phyloP scores from a whole-genome alignment of 352 stramenopile species.

The Pythium aphanidermatum region DNA sequence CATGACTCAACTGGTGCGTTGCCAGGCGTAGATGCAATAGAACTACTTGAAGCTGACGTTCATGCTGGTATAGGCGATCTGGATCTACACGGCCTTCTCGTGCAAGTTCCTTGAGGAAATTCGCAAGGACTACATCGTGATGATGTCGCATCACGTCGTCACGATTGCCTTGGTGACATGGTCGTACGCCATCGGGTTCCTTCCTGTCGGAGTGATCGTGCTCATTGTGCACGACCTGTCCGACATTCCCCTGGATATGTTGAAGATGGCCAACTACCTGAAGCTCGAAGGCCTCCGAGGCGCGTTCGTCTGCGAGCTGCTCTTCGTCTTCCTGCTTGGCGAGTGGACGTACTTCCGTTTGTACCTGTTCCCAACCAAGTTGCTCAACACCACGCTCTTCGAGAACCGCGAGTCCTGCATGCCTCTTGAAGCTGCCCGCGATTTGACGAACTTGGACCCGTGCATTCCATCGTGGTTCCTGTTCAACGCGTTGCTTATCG shows the following conservation, averaged over 20 bases:
- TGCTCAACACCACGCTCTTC: constrained; percentile 71
- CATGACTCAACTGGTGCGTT: constrained; percentile 68
- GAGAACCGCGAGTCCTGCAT: constrained; percentile 74
- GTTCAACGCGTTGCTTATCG: constrained; percentile 73
- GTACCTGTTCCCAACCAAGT: constrained; percentile 78
- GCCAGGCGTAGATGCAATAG: neutral
- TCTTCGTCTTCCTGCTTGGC: constrained; percentile 57
- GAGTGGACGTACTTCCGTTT: constrained; percentile 85
- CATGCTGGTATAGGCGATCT: constrained; percentile 51
- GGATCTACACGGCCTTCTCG: constrained; percentile 87
- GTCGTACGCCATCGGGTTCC: constrained; percentile 77
- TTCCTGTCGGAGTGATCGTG: constrained; percentile 80
- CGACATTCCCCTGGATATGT: constrained; percentile 84
- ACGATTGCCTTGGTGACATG: constrained; percentile 83
- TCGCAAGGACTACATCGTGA: constrained; percentile 86
- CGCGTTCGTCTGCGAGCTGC: constrained; percentile 64
- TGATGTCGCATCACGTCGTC: constrained; percentile 88
- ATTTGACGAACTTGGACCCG: constrained; percentile 64
- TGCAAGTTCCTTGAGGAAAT: constrained; percentile 88
- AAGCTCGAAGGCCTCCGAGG: constrained; percentile 72
- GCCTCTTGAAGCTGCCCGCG: constrained; percentile 57
- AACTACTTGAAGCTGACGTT: neutral
- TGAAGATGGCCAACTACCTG: constrained; percentile 90
- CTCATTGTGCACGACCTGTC: constrained; percentile 81
- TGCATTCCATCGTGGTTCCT: constrained; percentile 75